Base-by-base conservation (phyloP, 1,284 basidiomycete species). In the Cutaneotrichosporon sp. region DNA sequence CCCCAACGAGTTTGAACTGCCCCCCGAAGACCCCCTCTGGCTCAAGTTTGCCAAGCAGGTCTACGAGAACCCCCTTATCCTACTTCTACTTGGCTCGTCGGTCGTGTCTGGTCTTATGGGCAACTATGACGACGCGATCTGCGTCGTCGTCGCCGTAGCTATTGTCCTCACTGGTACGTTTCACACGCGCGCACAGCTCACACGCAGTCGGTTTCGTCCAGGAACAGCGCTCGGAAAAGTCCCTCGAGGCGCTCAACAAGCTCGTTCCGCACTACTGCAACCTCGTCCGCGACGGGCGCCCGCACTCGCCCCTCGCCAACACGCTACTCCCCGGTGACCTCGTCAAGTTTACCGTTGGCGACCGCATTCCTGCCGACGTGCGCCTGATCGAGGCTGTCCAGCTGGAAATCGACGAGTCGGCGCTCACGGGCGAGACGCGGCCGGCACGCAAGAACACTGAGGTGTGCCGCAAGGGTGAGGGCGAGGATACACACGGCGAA, bases 231-330 rank as follows among this genome's bases (percentile, higher is more conserved):
- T 97, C 92, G 0, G 94, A 97, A 74, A 87, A 97, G 76, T 90
- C 87, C 51, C 79, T 97, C 22, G 90, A 96, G 73, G 91, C 94
- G 0, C 80, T 97, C 26, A 96, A 92, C 78, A 96, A 94, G 75
- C 86, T 96, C 37, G 92, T 96, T 12, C 93, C 93, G 0, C 93
- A 97, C 69, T 90, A 93, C 72, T 96, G 90, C 69, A 89, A 96
- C 69, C 83, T 97, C 51, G 79, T 90, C 46, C 86, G 92, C 81
- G 86, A 90, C 68, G 83, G 84, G 21, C 80, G 84, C 58, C 80
- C 84, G n/a, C 74, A 83, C 41, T 87, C 87, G 56, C 78, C 91
- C 17, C 83, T 97, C 21, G 93, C 91, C 2, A 96, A 96, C 72
- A 89, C 94, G 64, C 84, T 97, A 18, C 88, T 97, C 1, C 94